Conservation (phyloP, 345 rosid species). For the Camelina sativa region DNA sequence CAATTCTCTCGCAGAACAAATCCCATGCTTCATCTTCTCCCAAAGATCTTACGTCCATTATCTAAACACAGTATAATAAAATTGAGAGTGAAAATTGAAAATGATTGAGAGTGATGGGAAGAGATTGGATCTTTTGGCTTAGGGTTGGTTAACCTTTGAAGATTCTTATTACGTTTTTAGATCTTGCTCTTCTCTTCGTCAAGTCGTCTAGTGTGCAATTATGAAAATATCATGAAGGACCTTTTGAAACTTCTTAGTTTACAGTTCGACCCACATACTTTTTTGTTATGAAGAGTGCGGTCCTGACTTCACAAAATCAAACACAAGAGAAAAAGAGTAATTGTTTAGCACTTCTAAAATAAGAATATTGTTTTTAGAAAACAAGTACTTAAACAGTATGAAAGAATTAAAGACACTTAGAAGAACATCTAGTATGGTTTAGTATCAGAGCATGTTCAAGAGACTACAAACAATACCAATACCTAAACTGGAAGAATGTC, state of each 20-base stretch:
- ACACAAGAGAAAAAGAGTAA: too few species aligned
- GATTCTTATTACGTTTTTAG: background rate
- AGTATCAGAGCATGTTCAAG: too few species aligned
- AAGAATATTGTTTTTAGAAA: background rate
- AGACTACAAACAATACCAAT: too few species aligned
- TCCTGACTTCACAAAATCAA: background rate
- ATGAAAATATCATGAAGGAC: background rate
- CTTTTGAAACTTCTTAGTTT: background rate
- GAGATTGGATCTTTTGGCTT: too few species aligned
- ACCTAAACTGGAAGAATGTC: too few species aligned
- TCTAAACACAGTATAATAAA: background rate
- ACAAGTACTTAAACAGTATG: background rate
- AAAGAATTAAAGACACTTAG: background rate
- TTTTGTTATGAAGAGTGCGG: background rate
- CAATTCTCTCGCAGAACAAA: background rate
- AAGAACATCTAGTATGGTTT: too few species aligned
- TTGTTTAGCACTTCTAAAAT: too few species aligned
- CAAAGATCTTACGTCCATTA: background rate
- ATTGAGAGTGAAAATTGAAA: background rate
- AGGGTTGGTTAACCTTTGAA: too few species aligned
- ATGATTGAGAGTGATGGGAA: background rate
- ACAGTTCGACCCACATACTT: background rate
- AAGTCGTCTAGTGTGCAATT: background rate
- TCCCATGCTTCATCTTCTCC: constrained; percentile 1
- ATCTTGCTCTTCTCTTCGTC: background rate